Percentiles rank a stretch among this genome's conserved stretches.
These are phyloP conservation scores for Spathaspora arborariae DNA, from an alignment of 805 yeast genomes.

Conservation along the genomic window DNA sequence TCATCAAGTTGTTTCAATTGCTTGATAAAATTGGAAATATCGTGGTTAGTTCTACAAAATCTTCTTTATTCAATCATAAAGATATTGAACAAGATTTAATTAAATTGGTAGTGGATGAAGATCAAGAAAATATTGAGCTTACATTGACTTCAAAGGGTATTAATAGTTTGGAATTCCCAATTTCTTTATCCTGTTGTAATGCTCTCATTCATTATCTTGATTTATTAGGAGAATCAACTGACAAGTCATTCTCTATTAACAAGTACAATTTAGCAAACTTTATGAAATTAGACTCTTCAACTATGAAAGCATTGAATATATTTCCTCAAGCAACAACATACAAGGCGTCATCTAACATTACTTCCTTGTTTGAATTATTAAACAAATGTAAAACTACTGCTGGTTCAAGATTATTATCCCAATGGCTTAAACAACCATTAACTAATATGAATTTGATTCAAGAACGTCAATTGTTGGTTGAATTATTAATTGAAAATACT, in stretches of 20 bases:
- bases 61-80: conserved; percentile 55
- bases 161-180: conserved; percentile 37
- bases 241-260: conserved; percentile 53
- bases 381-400: conserved; percentile 86
- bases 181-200: conserved; percentile 59
- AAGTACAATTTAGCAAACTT: conserved; percentile 72
- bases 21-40: conserved; percentile 73
- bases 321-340: conserved; percentile 48
- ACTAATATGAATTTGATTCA: conserved; percentile 57
- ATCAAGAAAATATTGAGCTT: conserved; percentile 28
- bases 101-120: conserved; percentile 50
- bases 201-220: conserved; percentile 70
- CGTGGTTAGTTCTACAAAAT: conserved; percentile 57
- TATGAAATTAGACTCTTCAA: conserved; percentile 89
- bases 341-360: conserved; percentile 21
- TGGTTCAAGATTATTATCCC: conserved; percentile 84
- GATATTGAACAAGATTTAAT: conserved; percentile 76
- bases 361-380: conserved; percentile 74
- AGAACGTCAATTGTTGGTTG: conserved; percentile 74
- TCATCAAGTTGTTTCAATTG: conserved; percentile 62
- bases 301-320: conserved; percentile 80
- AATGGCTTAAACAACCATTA: conserved; percentile 96
- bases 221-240: conserved; percentile 50
- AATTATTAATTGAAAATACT: conserved; percentile 64
- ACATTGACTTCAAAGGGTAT: conserved; percentile 55